phyloP scores from a whole-genome alignment of 1,284 basidiomycete genomes.

The Blastosporella zonata region DNA sequence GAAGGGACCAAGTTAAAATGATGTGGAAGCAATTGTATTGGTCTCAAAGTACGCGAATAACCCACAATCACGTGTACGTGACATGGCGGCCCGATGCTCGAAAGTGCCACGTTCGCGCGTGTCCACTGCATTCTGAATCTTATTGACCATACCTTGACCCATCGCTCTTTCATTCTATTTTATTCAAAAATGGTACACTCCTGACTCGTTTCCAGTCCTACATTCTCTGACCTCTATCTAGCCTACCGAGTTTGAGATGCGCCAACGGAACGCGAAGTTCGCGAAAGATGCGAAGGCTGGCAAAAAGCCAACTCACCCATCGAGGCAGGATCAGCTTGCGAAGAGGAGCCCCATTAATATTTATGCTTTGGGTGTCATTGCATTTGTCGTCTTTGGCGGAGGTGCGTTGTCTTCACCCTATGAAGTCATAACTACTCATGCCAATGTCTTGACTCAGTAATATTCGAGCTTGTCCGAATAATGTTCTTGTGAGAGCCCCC shows the following conservation, averaged over 20 bases:
- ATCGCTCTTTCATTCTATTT: slow-evolving; percentile 14
- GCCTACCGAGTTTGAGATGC: slow-evolving; percentile 77
- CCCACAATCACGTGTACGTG: slow-evolving; percentile 11
- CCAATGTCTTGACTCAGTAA: slow-evolving; percentile 40
- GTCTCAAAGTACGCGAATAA: background rate
- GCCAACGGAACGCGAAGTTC: slow-evolving; percentile 75
- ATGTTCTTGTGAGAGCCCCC: slow-evolving; percentile 50
- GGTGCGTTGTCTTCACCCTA: slow-evolving; percentile 39
- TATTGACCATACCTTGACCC: slow-evolving; percentile 7
- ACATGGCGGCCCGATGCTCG: background rate
- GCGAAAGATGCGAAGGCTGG: slow-evolving; percentile 66
- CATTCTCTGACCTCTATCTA: slow-evolving; percentile 19
- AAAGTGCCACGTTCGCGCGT: slow-evolving; percentile 17
- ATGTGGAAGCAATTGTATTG: background rate
- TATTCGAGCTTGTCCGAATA: slow-evolving; percentile 68
- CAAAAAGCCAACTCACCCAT: slow-evolving; percentile 70
- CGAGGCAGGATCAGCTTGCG: slow-evolving; percentile 64
- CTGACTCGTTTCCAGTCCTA: background rate
- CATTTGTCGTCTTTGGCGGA: slow-evolving; percentile 76
- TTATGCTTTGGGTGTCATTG: slow-evolving; percentile 64
- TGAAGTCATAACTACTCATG: slow-evolving; percentile 1
- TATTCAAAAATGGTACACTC: slow-evolving; percentile 12
- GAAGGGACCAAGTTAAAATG: background rate
- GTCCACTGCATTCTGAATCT: background rate
- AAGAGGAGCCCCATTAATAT: slow-evolving; percentile 70